Evolutionary conservation across 2,329 filamentous ascomycete genomes (phyloP), one percentile per base, ranked within the genome.

Genomic region (Alternaria arbusti): DNA sequence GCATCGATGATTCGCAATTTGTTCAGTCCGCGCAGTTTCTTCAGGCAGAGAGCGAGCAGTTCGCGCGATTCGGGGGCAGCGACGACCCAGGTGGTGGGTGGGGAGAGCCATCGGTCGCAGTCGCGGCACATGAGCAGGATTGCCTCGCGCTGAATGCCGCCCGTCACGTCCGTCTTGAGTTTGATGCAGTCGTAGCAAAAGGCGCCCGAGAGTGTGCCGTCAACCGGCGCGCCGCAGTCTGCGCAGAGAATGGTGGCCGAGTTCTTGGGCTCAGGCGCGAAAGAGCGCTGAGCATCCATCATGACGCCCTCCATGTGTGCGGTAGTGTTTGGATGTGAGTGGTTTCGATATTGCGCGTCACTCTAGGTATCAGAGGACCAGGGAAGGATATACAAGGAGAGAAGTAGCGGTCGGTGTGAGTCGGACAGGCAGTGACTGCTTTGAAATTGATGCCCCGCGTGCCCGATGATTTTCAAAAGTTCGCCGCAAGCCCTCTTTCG

Each of bases 121-220:
- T 97, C 95, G 81, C 89, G 87, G 87, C 96, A 99, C 82, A 92
- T 94, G 82, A 97, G 93, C 57, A 98, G 85, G 28, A 90, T 91
- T 54, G 92, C 93, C 81, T 99, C 96, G 78, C 94, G 89, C 81
- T 94, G 95, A 68, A 98, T 94, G 64, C 93, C 94, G 78, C 91
- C 86, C 25, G 94, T 96, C 71, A 97, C 95, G 82, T 99, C 96
- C 82, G 96, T 89, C 52, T 94, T 96, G 72, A 96, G 88, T 81
- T 97, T 97, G 78, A 98, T 89, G 81, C 96, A 98, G 85, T 98
- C 95, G 81, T 93, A 93, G 84, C 96, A 99, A 61, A 97, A 90
- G 44, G 96, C 94, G 66, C 94, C 94, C 3, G 89, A 74, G 7
- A 89, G 89, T 17, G 94, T 97, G 80, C 96, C 96, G 81, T 97